Conservation (phyloP, 768 basidiomycete species). For the Boletus fagicola region DNA sequence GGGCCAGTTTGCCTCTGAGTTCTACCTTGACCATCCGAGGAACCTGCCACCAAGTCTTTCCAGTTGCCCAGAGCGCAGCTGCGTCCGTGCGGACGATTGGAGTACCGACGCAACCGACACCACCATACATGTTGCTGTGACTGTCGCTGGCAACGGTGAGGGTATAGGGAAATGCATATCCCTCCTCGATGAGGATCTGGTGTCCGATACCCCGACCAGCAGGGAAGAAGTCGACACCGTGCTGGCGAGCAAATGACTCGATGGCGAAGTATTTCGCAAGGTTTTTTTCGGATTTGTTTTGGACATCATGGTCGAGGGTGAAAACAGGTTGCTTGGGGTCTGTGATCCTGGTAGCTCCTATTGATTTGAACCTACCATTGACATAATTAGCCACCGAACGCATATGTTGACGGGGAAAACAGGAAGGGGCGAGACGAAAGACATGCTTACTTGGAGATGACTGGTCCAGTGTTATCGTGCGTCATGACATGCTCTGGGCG, state of each 20-base stretch:
- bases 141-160: slow-evolving; percentile 96
- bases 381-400: not conserved
- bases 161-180: slow-evolving; percentile 94
- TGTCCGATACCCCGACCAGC: slow-evolving; percentile 98
- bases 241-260: slow-evolving; percentile 82
- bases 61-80: slow-evolving; percentile 96
- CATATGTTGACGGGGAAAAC: not conserved
- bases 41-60: slow-evolving; percentile 99
- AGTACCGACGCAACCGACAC: slow-evolving; percentile 95
- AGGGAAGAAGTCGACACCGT: slow-evolving; percentile 92
- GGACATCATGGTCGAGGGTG: slow-evolving; percentile 97
- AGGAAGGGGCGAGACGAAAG: not conserved
- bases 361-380: slow-evolving; percentile 79
- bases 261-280: slow-evolving; percentile 89
- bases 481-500: slow-evolving; percentile 98
- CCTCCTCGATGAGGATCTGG: slow-evolving; percentile 96
- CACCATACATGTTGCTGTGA: slow-evolving; percentile 99
- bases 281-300: slow-evolving; percentile 91
- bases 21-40: slow-evolving; percentile 96
- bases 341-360: slow-evolving; percentile 82
- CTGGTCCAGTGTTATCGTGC: slow-evolving; percentile 97
- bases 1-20: slow-evolving; percentile 72
- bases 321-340: slow-evolving; percentile 87
- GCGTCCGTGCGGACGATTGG: slow-evolving; percentile 96
- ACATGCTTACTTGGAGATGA: slow-evolving; percentile 83